Percentiles rank a stretch among this genome's conserved stretches.
Conservation (phyloP, 2,329 filamentous ascomycete genomes). For the Lasiodiplodia sp. region DNA sequence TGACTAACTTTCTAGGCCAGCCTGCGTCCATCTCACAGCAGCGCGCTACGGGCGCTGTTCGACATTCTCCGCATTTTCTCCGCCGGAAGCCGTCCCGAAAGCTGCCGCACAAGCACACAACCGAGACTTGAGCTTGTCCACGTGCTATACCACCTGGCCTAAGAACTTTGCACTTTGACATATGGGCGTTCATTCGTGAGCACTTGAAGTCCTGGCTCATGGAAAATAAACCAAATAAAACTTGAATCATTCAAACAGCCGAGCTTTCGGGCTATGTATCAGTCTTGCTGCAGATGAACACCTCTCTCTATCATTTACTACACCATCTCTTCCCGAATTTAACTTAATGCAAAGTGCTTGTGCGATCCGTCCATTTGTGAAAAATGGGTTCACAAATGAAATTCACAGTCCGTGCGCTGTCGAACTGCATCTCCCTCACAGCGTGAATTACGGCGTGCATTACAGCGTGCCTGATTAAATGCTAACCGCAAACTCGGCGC, state of each 20-base stretch:
- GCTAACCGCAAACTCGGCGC: too few relatives aligned
- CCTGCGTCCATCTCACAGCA: neutral
- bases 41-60: neutral
- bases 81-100: neutral
- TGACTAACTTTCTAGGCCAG: neutral
- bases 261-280: neutral
- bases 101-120: too few relatives aligned
- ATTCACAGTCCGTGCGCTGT: too few relatives aligned
- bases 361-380: neutral
- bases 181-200: neutral
- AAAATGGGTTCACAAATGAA: neutral
- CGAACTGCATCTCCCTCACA: too few relatives aligned
- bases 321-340: neutral
- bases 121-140: neutral
- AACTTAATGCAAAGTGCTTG: neutral
- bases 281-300: neutral
- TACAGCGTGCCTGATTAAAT: too few relatives aligned
- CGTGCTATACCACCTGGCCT: neutral
- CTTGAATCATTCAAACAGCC: too few relatives aligned
- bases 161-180: neutral
- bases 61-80: neutral
- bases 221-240: too few relatives aligned
- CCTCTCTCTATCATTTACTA: neutral
- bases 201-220: neutral
- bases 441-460: too few relatives aligned